A percentile compares a stretch with the other conserved stretches of the same genome.
Conservation (phyloP, 176 grass and related monocot genomes). For the Aegilops longissima region DNA sequence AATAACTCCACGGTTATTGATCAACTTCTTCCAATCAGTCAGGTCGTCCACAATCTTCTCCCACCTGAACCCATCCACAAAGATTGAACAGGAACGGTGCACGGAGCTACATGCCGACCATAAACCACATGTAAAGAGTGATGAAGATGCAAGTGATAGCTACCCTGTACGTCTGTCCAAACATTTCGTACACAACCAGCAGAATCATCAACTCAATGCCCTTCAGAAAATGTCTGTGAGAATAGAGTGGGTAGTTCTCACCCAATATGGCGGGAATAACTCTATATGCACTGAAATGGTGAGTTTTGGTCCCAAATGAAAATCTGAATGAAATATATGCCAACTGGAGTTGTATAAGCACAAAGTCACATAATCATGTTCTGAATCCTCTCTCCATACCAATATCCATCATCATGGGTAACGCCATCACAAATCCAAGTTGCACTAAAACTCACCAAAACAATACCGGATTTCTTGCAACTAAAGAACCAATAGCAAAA, state of each 20-base stretch:
- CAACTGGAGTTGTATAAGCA: conserved; percentile 93
- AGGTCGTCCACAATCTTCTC: conserved; percentile 94
- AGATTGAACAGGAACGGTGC: conserved; percentile 91
- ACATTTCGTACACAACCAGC: conserved; percentile 87
- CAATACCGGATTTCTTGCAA: too few relatives aligned
- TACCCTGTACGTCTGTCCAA: conserved; percentile 73
- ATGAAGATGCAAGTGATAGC: conserved; percentile 86
- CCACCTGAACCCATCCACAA: conserved; percentile 77
- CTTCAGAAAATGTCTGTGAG: conserved; percentile 87
- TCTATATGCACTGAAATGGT: conserved; percentile 93
- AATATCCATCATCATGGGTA: too few relatives aligned
- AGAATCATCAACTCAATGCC: conserved; percentile 93
- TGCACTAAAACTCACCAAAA: too few relatives aligned
- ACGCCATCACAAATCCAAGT: too few relatives aligned
- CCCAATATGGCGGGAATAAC: conserved; percentile 90
- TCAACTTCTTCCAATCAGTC: conserved; percentile 97
- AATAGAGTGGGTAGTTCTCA: conserved; percentile 89
- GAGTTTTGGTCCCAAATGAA: conserved; percentile 94
- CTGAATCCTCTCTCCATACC: conserved; percentile 84
- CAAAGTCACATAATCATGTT: conserved; percentile 85
- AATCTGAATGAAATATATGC: conserved; percentile 98
- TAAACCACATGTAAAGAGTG: conserved; percentile 96
- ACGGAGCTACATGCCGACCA: conserved; percentile 78
- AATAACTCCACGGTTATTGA: conserved; percentile 85
- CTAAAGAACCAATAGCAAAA: too few relatives aligned